These are phyloP conservation scores for Kuraishia piskuri DNA, from an alignment of 805 yeast genomes.

Conservation along the genomic window DNA sequence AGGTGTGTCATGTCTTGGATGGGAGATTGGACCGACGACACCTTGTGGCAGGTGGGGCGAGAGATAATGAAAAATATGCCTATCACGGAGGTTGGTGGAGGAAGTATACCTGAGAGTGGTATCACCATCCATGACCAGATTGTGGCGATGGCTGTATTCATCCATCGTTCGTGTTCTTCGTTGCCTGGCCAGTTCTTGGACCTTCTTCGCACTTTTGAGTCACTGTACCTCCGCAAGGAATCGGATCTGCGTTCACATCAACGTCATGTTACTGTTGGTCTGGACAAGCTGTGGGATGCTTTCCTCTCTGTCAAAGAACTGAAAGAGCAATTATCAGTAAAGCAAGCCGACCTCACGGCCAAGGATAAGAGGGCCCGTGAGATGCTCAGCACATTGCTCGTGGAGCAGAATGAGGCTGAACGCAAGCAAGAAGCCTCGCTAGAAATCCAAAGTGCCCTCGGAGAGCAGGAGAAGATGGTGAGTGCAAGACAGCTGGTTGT, in stretches of 20 bases:
- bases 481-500: slow-evolving; percentile 45
- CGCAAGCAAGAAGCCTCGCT: slow-evolving; percentile 80
- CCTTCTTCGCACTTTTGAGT: slow-evolving; percentile 35
- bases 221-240: slow-evolving; percentile 33
- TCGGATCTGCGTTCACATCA: slow-evolving; percentile 53
- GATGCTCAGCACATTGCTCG: slow-evolving; percentile 67
- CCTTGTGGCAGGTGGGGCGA: slow-evolving; percentile 44
- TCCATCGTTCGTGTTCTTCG: slow-evolving; percentile 29
- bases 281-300: slow-evolving; percentile 69
- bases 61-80: slow-evolving; percentile 28
- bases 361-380: slow-evolving; percentile 65
- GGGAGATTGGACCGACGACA: slow-evolving; percentile 65
- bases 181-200: slow-evolving; percentile 52
- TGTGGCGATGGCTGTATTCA: slow-evolving; percentile 32
- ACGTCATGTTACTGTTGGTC: slow-evolving; percentile 63
- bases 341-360: slow-evolving; percentile 34
- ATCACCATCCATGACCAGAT: slow-evolving; percentile 34
- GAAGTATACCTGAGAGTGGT: slow-evolving; percentile 8
- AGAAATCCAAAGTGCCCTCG: slow-evolving; percentile 62
- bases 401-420: slow-evolving; percentile 88
- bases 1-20: slow-evolving; percentile 85
- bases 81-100: slow-evolving; percentile 33
- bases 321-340: slow-evolving; percentile 42
- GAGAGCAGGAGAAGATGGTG: slow-evolving; percentile 56
- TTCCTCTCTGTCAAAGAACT: slow-evolving; percentile 62